Percentiles rank a stretch among this genome's conserved stretches.
phyloP scores from a whole-genome alignment of 371 early-diverging fungal genomes.

The Chytridium lagenaria region DNA sequence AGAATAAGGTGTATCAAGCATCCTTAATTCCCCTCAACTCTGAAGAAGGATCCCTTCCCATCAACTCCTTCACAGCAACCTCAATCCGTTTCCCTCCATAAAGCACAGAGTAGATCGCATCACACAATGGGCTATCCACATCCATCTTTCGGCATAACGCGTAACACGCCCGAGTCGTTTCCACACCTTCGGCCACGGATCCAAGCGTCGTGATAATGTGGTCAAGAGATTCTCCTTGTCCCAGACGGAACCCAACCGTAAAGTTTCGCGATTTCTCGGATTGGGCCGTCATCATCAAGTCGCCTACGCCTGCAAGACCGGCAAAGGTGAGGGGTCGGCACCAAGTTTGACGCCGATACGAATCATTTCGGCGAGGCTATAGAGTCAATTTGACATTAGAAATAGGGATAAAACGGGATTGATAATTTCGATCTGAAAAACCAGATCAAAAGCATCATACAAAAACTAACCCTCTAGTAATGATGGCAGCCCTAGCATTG shows the following conservation, averaged over 20 bases:
- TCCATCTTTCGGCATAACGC: constrained; percentile 43
- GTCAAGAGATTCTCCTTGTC: constrained; percentile 52
- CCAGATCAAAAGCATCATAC: no score
- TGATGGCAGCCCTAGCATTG: constrained; percentile 57
- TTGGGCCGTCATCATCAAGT: constrained; percentile 53
- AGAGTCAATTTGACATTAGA: not conserved
- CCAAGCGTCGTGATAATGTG: constrained; percentile 52
- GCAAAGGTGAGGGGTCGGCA: constrained; percentile 56
- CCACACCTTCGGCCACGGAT: constrained; percentile 56
- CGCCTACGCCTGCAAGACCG: constrained; percentile 55
- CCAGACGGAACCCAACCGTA: constrained; percentile 56
- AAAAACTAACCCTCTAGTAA: constrained; percentile 53
- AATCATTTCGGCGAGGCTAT: constrained; percentile 51
- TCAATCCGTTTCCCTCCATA: constrained; percentile 37
- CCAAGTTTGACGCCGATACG: constrained; percentile 54
- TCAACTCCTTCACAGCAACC: constrained; percentile 40
- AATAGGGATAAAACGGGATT: constrained; percentile 41
- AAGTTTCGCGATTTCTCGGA: constrained; percentile 58
- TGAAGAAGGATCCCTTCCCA: constrained; percentile 45
- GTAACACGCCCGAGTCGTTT: constrained; percentile 54
- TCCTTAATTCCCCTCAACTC: constrained; percentile 45
- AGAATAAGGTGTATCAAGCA: not conserved
- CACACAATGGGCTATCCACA: constrained; percentile 49
- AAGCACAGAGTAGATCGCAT: constrained; percentile 49
- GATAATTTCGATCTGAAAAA: no score